These are phyloP conservation scores for Hansenula sp. DNA, from an alignment of 1,139 yeast species.

Conservation along the genomic window DNA sequence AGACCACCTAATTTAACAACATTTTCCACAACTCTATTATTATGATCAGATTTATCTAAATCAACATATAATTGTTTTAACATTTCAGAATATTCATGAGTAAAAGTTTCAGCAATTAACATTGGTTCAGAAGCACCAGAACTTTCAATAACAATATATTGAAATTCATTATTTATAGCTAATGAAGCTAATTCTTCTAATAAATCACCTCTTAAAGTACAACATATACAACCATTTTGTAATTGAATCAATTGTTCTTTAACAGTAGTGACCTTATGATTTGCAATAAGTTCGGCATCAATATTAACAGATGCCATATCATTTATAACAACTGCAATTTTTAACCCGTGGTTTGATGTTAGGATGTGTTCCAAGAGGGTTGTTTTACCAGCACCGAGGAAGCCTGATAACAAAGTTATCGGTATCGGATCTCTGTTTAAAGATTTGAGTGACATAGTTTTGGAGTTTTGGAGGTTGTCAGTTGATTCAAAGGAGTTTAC, in stretches of 20 bases:
- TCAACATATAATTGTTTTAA: constrained; percentile 20
- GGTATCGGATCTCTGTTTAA: constrained; percentile 28
- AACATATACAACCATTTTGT: constrained; percentile 45
- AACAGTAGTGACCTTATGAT: constrained; percentile 36
- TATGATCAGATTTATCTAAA: constrained; percentile 10
- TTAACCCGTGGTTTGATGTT: constrained; percentile 34
- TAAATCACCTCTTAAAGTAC: constrained; percentile 42
- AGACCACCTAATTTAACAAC: constrained; percentile 36
- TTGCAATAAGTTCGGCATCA: constrained; percentile 36
- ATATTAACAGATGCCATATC: constrained; percentile 35
- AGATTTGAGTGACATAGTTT: background rate
- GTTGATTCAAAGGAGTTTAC: no score
- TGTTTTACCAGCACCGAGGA: constrained; percentile 43
- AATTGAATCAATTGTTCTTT: constrained; percentile 40
- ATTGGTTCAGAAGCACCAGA: constrained; percentile 46
- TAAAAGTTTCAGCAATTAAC: constrained; percentile 47
- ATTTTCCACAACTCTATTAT: constrained; percentile 24
- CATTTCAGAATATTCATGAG: constrained; percentile 34
- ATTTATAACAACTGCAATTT: constrained; percentile 40
- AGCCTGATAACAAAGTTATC: constrained; percentile 40
- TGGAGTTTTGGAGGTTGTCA: background rate
- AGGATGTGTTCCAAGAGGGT: constrained; percentile 39
- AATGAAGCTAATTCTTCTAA: constrained; percentile 37
- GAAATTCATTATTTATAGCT: constrained; percentile 31
- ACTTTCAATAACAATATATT: constrained; percentile 40